Conservation (phyloP, 1,284 basidiomycete genomes). For the Austroboletus novae-zelandiae region DNA sequence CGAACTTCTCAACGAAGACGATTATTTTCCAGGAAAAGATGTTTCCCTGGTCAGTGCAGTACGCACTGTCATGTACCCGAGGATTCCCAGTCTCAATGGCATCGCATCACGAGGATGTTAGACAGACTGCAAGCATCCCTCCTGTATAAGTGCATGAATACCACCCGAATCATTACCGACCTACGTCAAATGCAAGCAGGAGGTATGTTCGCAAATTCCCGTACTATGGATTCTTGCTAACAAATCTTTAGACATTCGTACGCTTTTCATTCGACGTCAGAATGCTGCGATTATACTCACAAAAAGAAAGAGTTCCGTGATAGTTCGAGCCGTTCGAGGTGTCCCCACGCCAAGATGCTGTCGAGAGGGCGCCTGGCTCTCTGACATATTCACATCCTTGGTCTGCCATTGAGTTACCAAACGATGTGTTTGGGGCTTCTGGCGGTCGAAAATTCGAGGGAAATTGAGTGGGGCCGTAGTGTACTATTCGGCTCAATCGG, state of each 20-base stretch:
- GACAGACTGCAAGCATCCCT: constrained; percentile 5
- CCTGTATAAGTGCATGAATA: no score
- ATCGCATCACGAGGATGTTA: constrained; percentile 8
- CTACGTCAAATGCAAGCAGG: no score
- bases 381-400: constrained; percentile 32
- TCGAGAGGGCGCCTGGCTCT: constrained; percentile 13
- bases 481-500: no score
- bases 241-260: constrained; percentile 14
- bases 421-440: constrained; percentile 3
- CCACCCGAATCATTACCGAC: no score
- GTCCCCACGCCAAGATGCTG: constrained; percentile 19
- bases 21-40: not conserved
- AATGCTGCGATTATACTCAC: constrained; percentile 17
- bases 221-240: not conserved
- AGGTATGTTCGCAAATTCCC: not conserved
- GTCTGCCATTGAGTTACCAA: constrained; percentile 20
- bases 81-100: constrained; percentile 5
- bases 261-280: no score
- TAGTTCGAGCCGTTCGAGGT: constrained; percentile 36
- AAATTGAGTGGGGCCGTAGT: no score
- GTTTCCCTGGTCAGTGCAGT: not conserved
- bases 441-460: no score
- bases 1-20: constrained; percentile 1
- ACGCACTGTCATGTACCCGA: not conserved
- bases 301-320: constrained; percentile 8